Conservation (phyloP, 768 basidiomycete genomes). For the Russula vinacea region DNA sequence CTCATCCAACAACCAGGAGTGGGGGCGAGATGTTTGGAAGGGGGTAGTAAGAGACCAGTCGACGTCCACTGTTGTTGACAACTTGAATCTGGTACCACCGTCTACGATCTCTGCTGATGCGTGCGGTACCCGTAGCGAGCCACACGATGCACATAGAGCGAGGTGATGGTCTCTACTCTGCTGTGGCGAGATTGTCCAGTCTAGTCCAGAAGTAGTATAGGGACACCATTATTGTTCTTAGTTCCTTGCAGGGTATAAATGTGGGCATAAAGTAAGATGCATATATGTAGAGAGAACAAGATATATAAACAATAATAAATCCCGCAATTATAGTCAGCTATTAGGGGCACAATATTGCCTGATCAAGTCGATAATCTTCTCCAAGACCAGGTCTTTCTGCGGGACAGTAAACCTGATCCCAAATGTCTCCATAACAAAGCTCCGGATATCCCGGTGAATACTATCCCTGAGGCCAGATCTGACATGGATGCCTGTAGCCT, state of each 20-base stretch:
- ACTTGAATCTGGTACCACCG: background rate
- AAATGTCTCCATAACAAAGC: background rate
- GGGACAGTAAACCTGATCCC: background rate
- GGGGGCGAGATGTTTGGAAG: constrained; percentile 15
- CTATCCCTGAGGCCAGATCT: background rate
- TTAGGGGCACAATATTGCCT: background rate
- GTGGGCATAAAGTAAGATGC: no score
- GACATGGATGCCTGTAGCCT: background rate
- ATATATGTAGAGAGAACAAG: no score
- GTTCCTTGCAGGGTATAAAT: no score
- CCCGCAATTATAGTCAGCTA: background rate
- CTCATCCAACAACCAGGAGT: constrained; percentile 14
- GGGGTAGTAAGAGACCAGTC: background rate
- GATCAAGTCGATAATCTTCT: background rate
- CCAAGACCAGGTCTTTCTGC: background rate
- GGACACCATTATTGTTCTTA: no score
- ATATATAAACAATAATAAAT: no score
- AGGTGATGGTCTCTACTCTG: no score
- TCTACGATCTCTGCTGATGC: background rate
- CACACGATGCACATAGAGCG: no score
- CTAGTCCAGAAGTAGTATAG: no score
- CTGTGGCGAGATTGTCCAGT: no score
- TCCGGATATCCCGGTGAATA: background rate
- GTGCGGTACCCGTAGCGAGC: no score
- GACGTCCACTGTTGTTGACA: background rate